Percentiles rank a stretch among this genome's conserved stretches.
These are phyloP conservation scores for Lentinula lateritia DNA, from an alignment of 768 basidiomycete genomes.

Conservation along the genomic window DNA sequence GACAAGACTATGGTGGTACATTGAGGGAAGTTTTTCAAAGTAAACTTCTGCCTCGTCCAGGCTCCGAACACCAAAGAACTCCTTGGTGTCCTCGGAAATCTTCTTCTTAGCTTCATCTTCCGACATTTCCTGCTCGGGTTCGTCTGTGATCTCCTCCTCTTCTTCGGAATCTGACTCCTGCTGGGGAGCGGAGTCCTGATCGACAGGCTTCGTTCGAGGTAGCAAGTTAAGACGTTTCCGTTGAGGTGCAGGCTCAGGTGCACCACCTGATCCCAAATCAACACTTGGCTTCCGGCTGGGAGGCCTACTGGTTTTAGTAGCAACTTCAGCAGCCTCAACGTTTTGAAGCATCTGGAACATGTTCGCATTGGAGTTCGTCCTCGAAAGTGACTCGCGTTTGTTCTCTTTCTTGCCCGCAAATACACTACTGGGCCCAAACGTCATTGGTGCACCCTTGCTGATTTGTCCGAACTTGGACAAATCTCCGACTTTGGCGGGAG, in stretches of 20 bases:
- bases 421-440: constrained; percentile 81
- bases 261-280: constrained; percentile 33
- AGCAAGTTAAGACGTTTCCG: constrained; percentile 70
- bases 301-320: constrained; percentile 44
- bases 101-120: constrained; percentile 67
- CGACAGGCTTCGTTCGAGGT: constrained; percentile 73
- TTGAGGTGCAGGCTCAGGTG: constrained; percentile 44
- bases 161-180: background rate
- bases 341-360: constrained; percentile 85
- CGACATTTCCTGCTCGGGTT: constrained; percentile 44
- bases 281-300: constrained; percentile 47
- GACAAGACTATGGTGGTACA: constrained; percentile 61
- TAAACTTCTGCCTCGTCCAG: constrained; percentile 86
- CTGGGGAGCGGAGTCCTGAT: constrained; percentile 31
- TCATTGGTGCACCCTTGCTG: constrained; percentile 55
- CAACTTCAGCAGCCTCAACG: constrained; percentile 47
- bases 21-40: constrained; percentile 67
- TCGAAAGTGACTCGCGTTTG: constrained; percentile 72
- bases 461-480: constrained; percentile 88
- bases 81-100: constrained; percentile 77
- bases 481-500: constrained; percentile 77
- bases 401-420: constrained; percentile 63
- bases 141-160: constrained; percentile 26
- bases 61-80: constrained; percentile 82
- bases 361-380: constrained; percentile 75